These are phyloP conservation scores for Jacaranda mimosifolia DNA, from an alignment of 257 asterid species.

Conservation along the genomic window DNA sequence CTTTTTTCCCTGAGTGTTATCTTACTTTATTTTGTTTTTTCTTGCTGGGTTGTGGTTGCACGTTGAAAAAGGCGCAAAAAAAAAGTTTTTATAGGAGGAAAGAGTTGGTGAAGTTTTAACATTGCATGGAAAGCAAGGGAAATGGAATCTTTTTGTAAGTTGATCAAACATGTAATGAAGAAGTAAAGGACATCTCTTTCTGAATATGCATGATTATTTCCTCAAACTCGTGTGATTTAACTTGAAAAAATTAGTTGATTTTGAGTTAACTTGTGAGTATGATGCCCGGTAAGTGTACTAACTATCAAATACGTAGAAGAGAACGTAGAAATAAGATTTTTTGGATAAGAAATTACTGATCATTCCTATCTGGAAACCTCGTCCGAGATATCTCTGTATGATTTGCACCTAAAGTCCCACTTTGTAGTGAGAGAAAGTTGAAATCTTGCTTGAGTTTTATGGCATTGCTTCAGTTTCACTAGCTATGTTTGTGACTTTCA, in stretches of 20 bases:
- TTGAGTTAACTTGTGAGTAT: background rate
- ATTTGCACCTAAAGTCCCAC: too few relatives aligned
- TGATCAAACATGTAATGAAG: background rate
- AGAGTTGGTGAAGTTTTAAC: background rate
- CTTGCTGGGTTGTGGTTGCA: slow-evolving; percentile 1
- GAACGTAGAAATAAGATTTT: background rate
- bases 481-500: background rate
- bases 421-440: background rate
- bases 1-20: background rate
- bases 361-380: too few relatives aligned
- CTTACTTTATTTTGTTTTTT: background rate
- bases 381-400: background rate
- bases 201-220: background rate
- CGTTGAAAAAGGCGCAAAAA: background rate
- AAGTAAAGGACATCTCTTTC: background rate
- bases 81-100: background rate
- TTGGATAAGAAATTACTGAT: background rate
- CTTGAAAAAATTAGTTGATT: background rate
- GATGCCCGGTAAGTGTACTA: background rate
- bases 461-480: background rate
- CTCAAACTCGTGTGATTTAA: background rate
- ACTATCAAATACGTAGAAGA: too few relatives aligned
- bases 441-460: background rate
- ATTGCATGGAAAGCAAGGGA: background rate
- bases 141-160: background rate